Conservation (phyloP, 1,284 basidiomycete genomes). For the Malassezia japonica region DNA sequence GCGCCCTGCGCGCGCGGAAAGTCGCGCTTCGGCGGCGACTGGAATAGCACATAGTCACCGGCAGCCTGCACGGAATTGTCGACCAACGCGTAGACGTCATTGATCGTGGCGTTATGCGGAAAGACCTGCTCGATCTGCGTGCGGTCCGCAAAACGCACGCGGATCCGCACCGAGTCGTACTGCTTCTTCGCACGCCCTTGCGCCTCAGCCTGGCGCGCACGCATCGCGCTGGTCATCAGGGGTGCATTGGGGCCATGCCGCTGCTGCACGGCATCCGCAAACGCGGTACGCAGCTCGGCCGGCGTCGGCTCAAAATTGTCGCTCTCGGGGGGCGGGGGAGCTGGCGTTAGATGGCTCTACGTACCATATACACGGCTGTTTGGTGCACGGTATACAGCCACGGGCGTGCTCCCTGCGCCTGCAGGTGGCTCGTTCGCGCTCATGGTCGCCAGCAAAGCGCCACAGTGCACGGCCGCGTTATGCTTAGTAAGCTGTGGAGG, state of each 20-base stretch:
- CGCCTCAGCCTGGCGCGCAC: slow-evolving; percentile 57
- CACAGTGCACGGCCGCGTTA: neutral
- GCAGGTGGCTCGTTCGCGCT: neutral
- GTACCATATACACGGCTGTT: slow-evolving; percentile 8
- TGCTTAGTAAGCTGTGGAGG: neutral
- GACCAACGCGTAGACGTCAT: slow-evolving; percentile 71
- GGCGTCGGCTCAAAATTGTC: slow-evolving; percentile 58
- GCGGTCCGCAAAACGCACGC: slow-evolving; percentile 68
- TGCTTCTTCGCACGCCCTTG: slow-evolving; percentile 56
- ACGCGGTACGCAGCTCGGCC: slow-evolving; percentile 62
- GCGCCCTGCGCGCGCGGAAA: slow-evolving; percentile 66
- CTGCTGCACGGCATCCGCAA: slow-evolving; percentile 57
- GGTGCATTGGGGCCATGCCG: slow-evolving; percentile 67
- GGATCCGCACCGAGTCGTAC: slow-evolving; percentile 69
- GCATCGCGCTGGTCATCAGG: slow-evolving; percentile 59
- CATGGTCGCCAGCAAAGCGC: neutral
- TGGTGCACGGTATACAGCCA: slow-evolving; percentile 13
- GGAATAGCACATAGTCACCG: slow-evolving; percentile 65
- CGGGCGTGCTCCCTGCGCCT: neutral
- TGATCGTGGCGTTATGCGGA: slow-evolving; percentile 65
- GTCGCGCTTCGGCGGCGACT: slow-evolving; percentile 65
- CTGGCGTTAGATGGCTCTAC: neutral
- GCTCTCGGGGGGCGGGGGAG: slow-evolving; percentile 6
- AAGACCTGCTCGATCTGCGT: slow-evolving; percentile 72
- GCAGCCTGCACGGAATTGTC: slow-evolving; percentile 62